phyloP scores from a whole-genome alignment of 2,329 filamentous ascomycete species.

The Amauroascus niger region DNA sequence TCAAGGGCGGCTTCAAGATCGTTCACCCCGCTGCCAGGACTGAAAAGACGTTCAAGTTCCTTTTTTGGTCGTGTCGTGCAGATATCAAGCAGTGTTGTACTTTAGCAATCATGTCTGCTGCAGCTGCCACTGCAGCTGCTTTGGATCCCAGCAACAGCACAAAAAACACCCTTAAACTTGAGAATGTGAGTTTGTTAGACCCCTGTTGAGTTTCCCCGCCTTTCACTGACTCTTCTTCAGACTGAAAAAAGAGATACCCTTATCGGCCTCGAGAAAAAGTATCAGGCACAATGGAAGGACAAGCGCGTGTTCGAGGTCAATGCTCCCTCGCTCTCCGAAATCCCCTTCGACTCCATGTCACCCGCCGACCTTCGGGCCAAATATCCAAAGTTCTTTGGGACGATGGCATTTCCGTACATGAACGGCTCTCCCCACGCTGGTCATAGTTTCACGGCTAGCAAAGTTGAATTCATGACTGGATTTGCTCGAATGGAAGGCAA shows the following conservation, averaged over 20 bases:
- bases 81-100: neutral
- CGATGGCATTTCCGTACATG: constrained; percentile 70
- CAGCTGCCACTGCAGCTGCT: constrained; percentile 43
- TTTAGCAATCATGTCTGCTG: constrained; percentile 25
- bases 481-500: constrained; percentile 87
- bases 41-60: neutral
- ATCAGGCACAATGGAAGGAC: constrained; percentile 75
- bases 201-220: constrained; percentile 16
- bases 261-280: constrained; percentile 79
- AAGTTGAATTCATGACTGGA: constrained; percentile 84
- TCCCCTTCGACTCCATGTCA: constrained; percentile 63
- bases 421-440: constrained; percentile 84
- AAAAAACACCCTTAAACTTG: constrained; percentile 56
- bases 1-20: neutral
- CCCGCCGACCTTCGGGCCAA: constrained; percentile 67
- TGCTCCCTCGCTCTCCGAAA: constrained; percentile 68
- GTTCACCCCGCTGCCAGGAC: constrained; percentile 1
- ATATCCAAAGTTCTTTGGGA: constrained; percentile 84
- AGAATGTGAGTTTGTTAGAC: constrained; percentile 40
- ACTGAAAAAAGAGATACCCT: constrained; percentile 81
- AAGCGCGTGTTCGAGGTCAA: constrained; percentile 72
- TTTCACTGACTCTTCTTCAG: constrained; percentile 34
- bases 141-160: constrained; percentile 47
- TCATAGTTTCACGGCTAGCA: constrained; percentile 83
- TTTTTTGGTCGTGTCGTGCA: neutral